Percentiles rank a stretch among this genome's conserved stretches.
Evolutionary conservation across 768 basidiomycete species (phyloP).

Genomic region (Lactarius indigo): DNA sequence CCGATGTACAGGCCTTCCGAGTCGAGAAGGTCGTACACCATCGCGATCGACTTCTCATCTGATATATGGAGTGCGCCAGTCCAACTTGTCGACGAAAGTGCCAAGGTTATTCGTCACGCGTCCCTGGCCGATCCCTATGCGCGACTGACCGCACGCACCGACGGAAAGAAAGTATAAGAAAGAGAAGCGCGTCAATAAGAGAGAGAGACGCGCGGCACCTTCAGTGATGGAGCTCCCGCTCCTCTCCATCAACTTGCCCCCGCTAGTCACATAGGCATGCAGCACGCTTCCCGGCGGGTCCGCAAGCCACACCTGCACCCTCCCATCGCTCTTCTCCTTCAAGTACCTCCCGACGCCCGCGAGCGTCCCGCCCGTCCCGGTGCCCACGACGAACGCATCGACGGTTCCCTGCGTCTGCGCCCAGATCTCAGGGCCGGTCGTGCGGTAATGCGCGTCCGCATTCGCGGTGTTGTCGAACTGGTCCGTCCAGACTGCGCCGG

Average conservation of each 20-base stretch:
- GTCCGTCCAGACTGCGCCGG: constrained; percentile 93
- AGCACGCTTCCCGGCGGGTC: constrained; percentile 97
- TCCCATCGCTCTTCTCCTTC: constrained; percentile 75
- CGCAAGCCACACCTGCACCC: constrained; percentile 88
- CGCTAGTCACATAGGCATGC: constrained; percentile 75
- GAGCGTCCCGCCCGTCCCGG: constrained; percentile 94
- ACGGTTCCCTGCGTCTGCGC: constrained; percentile 74
- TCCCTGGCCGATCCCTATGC: constrained; percentile 91
- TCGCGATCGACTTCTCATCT: constrained; percentile 85
- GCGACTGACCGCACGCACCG: background rate
- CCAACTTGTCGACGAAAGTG: constrained; percentile 72
- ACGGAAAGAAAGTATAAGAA: background rate
- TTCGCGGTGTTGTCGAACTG: constrained; percentile 98
- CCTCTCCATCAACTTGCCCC: constrained; percentile 72
- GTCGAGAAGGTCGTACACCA: constrained; percentile 91
- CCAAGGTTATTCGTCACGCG: constrained; percentile 89
- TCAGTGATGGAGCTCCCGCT: constrained; percentile 89
- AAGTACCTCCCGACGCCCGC: constrained; percentile 84
- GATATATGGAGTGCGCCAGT: constrained; percentile 83
- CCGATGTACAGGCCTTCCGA: constrained; percentile 93
- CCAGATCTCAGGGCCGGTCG: constrained; percentile 98
- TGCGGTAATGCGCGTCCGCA: constrained; percentile 77
- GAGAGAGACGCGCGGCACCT: constrained; percentile 45
- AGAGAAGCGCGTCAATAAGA: no score
- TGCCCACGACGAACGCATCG: constrained; percentile 91